Conservation (phyloP, 148 eudicot genomes). For the Heliamphora exappendiculata region DNA sequence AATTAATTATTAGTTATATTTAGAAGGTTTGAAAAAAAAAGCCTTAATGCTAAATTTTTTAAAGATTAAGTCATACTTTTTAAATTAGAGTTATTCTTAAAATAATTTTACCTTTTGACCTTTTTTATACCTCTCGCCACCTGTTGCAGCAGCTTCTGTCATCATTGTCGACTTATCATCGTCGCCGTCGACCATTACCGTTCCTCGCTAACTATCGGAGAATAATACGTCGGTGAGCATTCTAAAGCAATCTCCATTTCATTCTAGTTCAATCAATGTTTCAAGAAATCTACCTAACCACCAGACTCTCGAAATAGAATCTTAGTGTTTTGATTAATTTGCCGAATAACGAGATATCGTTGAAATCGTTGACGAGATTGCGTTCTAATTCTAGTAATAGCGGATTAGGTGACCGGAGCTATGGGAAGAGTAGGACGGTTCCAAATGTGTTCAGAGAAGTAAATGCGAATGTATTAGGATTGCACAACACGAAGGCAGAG, state of each 20-base stretch:
- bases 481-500: slow-evolving; percentile 92
- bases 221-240: slow-evolving; percentile 59
- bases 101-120: no score
- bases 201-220: no score
- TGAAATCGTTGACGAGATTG: slow-evolving; percentile 30
- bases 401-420: slow-evolving; percentile 10
- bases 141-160: no score
- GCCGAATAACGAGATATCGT: slow-evolving; percentile 62
- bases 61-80: no score
- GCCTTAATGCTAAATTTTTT: no score
- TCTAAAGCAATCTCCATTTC: slow-evolving; percentile 75
- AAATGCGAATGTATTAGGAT: slow-evolving; percentile 70
- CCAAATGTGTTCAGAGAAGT: slow-evolving; percentile 74
- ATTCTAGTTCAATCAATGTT: slow-evolving; percentile 11
- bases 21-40: no score
- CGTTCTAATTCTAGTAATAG: background rate
- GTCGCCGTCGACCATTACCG: no score
- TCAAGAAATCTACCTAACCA: slow-evolving; percentile 16
- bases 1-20: no score
- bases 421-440: slow-evolving; percentile 31
- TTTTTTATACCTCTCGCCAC: no score
- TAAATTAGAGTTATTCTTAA: no score
- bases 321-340: slow-evolving; percentile 56
- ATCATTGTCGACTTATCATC: no score
- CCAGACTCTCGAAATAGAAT: slow-evolving; percentile 40